These are phyloP conservation scores for Diaporthe citrichinensis DNA, from an alignment of 2,329 filamentous ascomycete species.

Conservation along the genomic window DNA sequence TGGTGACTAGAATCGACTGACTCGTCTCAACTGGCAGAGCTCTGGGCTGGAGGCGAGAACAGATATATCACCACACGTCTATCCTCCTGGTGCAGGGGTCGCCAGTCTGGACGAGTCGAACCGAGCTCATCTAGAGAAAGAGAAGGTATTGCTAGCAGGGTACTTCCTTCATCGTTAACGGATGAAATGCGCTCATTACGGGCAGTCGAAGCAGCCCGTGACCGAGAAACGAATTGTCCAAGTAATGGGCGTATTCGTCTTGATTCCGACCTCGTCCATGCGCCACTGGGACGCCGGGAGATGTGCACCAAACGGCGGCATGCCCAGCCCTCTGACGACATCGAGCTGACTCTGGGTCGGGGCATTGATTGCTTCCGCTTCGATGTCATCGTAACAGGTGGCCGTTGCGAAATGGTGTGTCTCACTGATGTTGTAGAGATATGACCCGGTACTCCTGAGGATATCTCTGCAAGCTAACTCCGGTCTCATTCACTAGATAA, in stretches of 20 bases:
- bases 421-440: neutral
- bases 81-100: neutral
- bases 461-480: neutral
- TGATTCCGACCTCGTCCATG: neutral
- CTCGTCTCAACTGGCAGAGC: neutral
- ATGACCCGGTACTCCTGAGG: neutral
- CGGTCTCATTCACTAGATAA: neutral
- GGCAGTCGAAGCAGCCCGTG: neutral
- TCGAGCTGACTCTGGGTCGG: neutral
- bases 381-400: neutral
- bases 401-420: too few species aligned
- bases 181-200: neutral
- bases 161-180: neutral
- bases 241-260: slow-evolving; percentile 5
- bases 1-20: neutral
- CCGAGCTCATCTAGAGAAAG: too few species aligned
- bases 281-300: neutral
- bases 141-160: neutral
- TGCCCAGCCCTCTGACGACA: neutral
- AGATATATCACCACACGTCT: neutral
- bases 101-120: neutral
- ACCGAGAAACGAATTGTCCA: neutral
- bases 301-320: neutral
- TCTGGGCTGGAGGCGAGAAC: neutral
- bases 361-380: neutral